Base-by-base conservation (phyloP, 2,329 filamentous ascomycete species). In the Phyllosticta paracitricarpa region DNA sequence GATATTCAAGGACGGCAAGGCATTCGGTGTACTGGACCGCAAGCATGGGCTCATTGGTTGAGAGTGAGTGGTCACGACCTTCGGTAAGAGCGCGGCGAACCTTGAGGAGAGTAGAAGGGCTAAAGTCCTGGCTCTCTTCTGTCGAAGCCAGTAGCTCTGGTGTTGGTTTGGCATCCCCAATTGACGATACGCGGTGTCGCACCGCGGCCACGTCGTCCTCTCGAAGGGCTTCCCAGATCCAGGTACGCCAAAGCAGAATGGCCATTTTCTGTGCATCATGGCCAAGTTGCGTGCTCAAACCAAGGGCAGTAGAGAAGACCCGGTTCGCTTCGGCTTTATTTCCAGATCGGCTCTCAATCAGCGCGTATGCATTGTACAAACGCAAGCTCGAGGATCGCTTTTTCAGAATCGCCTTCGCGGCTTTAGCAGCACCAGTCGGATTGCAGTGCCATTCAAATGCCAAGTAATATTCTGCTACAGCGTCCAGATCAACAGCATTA, bases 321-420 rank as follows among this genome's bases (percentile, higher is more conserved):
- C 83, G 84, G 24, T 79, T 75, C 4, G 88, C 86, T 55, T 84
- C 76, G 0, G 82, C 78, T 1, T 70, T 66, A 25, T 87, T 86
- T 0, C 80, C 83, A 30, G 80, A 81, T 1, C 78, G 76, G 65
- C 75, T 79, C 72, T 96, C 89, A 3, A 91, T 83, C 14, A 90
- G 74, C 0, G 88, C 89, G 68, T 93, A 96, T 0, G 86, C 84
- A 66, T 91, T 88, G 73, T 95, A 97, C 0, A 97, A 77, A 14
- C 79, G 77, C 2, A 89, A 71, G 66, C 84, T 87, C 0, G 83
- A 78, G 0, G 85, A 78, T 61, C 84, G 82, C 56, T 79, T 80
- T 69, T 89, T 93, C n/a, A 97, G 73, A 0, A 96, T 76, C 6
- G 75, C 74, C 68, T 90, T 96, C 0, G 90, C 89, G 6, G 81